Evolutionary conservation across 2,329 filamentous ascomycete species (phyloP).

Genomic region (Nannizziopsis barbatae): DNA sequence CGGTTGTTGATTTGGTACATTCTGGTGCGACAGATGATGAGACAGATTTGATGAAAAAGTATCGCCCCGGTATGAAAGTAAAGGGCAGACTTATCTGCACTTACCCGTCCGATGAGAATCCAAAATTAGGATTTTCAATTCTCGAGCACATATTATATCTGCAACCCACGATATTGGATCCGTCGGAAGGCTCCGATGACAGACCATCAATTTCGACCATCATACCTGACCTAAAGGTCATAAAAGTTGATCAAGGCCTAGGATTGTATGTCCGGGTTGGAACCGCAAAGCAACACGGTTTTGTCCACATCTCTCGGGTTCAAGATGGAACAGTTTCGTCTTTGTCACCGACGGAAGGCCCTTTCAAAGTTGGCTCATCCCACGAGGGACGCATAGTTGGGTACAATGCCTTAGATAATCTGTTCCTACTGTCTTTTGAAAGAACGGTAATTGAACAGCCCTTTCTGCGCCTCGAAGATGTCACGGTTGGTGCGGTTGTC

Average conservation of each 20-base stretch:
- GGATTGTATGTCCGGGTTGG: slow-evolving; percentile 72
- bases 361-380: slow-evolving; percentile 63
- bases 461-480: slow-evolving; percentile 84
- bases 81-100: slow-evolving; percentile 81
- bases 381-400: slow-evolving; percentile 75
- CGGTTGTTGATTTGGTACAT: slow-evolving; percentile 82
- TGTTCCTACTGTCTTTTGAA: slow-evolving; percentile 78
- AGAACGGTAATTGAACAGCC: slow-evolving; percentile 71
- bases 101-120: slow-evolving; percentile 65
- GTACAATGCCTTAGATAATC: slow-evolving; percentile 75
- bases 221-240: slow-evolving; percentile 65
- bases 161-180: slow-evolving; percentile 21
- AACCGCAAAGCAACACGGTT: slow-evolving; percentile 55
- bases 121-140: slow-evolving; percentile 78
- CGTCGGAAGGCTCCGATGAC: slow-evolving; percentile 33
- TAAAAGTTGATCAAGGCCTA: slow-evolving; percentile 65
- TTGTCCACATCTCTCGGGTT: slow-evolving; percentile 87
- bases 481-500: slow-evolving; percentile 68
- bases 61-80: slow-evolving; percentile 71
- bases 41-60: slow-evolving; percentile 61
- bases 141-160: slow-evolving; percentile 72
- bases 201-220: slow-evolving; percentile 51
- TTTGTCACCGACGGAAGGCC: slow-evolving; percentile 63
- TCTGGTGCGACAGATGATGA: slow-evolving; percentile 63
- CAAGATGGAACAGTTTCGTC: slow-evolving; percentile 82